Percentiles rank a stretch among this genome's conserved stretches.
Evolutionary conservation across 495 filamentous ascomycete genomes (phyloP).

Genomic region (Choiromyces venosus): DNA sequence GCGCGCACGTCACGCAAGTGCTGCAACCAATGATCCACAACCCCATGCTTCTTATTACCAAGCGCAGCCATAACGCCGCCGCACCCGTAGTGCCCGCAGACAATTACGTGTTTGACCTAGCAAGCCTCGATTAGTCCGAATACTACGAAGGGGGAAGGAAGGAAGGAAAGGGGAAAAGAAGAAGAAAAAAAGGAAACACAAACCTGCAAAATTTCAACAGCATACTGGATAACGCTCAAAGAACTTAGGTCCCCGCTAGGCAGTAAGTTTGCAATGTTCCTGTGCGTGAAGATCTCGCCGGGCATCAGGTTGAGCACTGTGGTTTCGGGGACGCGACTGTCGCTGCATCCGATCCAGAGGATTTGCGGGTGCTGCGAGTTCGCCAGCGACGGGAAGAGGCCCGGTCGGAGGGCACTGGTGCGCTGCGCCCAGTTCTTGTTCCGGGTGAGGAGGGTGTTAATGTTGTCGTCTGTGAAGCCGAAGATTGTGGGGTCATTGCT

Average conservation of each 20-base stretch:
- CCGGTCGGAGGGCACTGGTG: slow-evolving; percentile 49
- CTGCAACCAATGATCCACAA: slow-evolving; percentile 58
- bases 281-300: slow-evolving; percentile 58
- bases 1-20: slow-evolving; percentile 59
- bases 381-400: slow-evolving; percentile 53
- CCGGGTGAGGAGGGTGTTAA: slow-evolving; percentile 52
- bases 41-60: slow-evolving; percentile 53
- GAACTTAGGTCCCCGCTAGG: slow-evolving; percentile 56
- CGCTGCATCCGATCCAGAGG: slow-evolving; percentile 62
- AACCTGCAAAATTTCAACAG: slow-evolving; percentile 54
- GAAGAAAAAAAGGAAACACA: too few species aligned
- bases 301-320: slow-evolving; percentile 55
- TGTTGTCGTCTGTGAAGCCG: slow-evolving; percentile 30
- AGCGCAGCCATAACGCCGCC: slow-evolving; percentile 61
- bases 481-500: slow-evolving; percentile 13
- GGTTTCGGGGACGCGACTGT: slow-evolving; percentile 59
- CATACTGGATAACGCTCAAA: slow-evolving; percentile 60
- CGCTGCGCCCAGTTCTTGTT: slow-evolving; percentile 54
- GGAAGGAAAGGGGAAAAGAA: background rate
- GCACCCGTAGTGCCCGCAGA: slow-evolving; percentile 62
- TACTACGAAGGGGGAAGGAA: background rate
- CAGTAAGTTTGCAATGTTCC: slow-evolving; percentile 61
- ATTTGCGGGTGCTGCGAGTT: slow-evolving; percentile 55
- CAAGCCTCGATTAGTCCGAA: background rate
- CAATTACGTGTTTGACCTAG: slow-evolving; percentile 55